Conservation (phyloP, 164 flowering plant species). For the Malania oleifera region DNA sequence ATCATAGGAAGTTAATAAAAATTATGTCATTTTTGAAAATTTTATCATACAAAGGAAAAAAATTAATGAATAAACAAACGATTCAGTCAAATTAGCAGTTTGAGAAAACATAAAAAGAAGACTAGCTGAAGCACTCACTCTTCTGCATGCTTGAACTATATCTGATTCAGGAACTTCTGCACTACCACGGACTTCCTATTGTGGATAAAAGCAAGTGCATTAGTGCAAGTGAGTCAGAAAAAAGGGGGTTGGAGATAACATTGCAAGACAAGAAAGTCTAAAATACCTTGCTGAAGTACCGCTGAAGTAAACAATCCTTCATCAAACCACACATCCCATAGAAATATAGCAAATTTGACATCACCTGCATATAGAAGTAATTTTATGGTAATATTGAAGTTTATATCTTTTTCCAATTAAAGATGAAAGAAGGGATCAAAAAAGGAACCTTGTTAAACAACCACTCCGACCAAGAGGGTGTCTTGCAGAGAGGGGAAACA, state of each 20-base stretch:
- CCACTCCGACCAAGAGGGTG: conserved; percentile 81
- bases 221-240: not conserved
- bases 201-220: conserved; percentile 3
- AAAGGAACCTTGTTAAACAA: conserved; percentile 52
- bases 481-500: conserved; percentile 66
- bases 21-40: not conserved
- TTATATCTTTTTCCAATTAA: not conserved
- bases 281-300: conserved; percentile 86
- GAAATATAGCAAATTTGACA: conserved; percentile 77
- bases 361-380: conserved; percentile 41
- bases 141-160: conserved; percentile 76
- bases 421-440: not conserved
- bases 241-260: not conserved
- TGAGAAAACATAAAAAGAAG: not conserved
- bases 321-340: conserved; percentile 85
- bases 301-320: conserved; percentile 67
- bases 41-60: not conserved
- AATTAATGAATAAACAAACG: not conserved
- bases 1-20: conserved; percentile 7
- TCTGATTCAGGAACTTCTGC: conserved; percentile 68
- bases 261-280: not conserved
- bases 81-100: not conserved
- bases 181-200: conserved; percentile 78
- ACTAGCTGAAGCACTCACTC: conserved; percentile 39
- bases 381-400: not conserved